Conservation (phyloP, 2,329 filamentous ascomycete genomes). For the Alternaria viburni region DNA sequence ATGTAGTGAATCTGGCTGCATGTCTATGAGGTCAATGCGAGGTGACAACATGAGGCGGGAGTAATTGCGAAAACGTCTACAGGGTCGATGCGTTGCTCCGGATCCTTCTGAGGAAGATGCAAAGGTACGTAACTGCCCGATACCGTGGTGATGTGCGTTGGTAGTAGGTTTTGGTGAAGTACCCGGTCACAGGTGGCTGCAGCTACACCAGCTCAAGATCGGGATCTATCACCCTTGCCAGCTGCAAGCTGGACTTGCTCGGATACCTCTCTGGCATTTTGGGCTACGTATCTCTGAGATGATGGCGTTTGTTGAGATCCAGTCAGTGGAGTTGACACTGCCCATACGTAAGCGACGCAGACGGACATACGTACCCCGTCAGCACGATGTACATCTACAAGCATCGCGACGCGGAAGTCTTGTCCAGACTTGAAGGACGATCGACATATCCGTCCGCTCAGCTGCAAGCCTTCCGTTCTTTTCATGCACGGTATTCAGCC, state of each 20-base stretch:
- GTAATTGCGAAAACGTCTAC: background rate
- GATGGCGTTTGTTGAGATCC: background rate
- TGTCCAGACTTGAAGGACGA: background rate
- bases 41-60: background rate
- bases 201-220: background rate
- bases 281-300: background rate
- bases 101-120: background rate
- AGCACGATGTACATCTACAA: background rate
- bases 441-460: background rate
- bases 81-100: background rate
- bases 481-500: background rate
- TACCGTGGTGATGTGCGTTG: background rate
- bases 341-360: background rate
- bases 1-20: background rate
- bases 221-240: background rate
- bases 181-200: background rate
- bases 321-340: background rate
- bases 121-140: background rate
- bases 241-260: background rate
- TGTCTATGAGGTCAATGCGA: background rate
- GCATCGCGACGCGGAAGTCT: background rate
- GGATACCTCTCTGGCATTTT: background rate
- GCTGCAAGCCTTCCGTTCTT: background rate
- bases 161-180: background rate
- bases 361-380: background rate